Evolutionary conservation across 1,284 basidiomycete species (phyloP).

Genomic region (Cryptococcus depauperatus): DNA sequence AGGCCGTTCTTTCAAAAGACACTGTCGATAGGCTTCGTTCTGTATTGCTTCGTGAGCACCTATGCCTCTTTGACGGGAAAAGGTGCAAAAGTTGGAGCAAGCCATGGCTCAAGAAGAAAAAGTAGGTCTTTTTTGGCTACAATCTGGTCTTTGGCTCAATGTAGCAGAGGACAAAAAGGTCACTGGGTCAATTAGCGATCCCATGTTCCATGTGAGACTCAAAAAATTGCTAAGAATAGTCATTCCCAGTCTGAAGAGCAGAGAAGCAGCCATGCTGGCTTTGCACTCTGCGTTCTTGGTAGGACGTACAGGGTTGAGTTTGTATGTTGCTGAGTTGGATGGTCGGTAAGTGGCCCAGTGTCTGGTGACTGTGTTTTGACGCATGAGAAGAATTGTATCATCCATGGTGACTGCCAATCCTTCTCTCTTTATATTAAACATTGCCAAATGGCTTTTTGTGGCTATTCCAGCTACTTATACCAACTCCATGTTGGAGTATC

Average conservation of each 20-base stretch:
- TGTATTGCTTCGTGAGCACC: conserved; percentile 37
- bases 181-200: conserved; percentile 57
- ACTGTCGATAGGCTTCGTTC: conserved; percentile 49
- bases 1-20: conserved; percentile 61
- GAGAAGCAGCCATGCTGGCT: conserved; percentile 76
- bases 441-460: conserved; percentile 80
- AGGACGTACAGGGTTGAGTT: conserved; percentile 77
- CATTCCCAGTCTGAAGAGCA: conserved; percentile 74
- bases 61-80: conserved; percentile 27
- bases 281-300: conserved; percentile 84
- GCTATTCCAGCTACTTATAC: conserved; percentile 96
- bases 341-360: conserved; percentile 85
- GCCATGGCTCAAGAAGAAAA: conserved; percentile 12
- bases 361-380: conserved; percentile 28
- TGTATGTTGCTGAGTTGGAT: conserved; percentile 93
- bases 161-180: neutral
- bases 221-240: conserved; percentile 74
- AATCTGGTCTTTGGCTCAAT: too few species aligned
- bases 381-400: conserved; percentile 68
- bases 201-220: conserved; percentile 77
- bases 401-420: conserved; percentile 85
- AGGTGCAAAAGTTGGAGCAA: conserved; percentile 13
- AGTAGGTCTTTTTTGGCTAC: conserved; percentile 5
- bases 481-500: conserved; percentile 89
- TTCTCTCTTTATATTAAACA: conserved; percentile 70